Evolutionary conservation across 148 eudicot species (phyloP).

Genomic region (Polygonum aviculare): DNA sequence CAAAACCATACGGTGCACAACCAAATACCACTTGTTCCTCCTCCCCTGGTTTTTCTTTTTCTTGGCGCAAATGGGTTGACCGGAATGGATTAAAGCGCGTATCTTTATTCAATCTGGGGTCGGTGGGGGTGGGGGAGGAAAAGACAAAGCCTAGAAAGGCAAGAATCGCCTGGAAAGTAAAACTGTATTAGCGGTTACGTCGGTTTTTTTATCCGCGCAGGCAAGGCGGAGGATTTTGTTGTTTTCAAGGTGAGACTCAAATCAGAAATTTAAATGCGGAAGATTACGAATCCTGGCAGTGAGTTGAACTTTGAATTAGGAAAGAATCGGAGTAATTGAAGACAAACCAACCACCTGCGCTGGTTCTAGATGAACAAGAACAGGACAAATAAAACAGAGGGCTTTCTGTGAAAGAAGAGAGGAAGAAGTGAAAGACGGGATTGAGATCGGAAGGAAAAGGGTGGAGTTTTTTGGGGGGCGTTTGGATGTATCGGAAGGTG

Average conservation of each 20-base stretch:
- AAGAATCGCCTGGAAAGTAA: not conserved
- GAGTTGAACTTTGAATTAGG: no score
- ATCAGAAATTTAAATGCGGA: not conserved
- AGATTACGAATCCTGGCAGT: not conserved
- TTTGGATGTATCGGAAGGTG: not conserved
- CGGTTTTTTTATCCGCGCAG: not conserved
- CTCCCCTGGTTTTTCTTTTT: not conserved
- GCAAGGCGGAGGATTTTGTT: not conserved
- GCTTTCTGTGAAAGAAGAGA: not conserved
- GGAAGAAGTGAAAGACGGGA: not conserved
- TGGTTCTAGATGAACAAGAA: no score
- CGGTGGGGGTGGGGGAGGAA: not conserved
- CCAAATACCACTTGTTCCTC: not conserved
- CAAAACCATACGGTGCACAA: not conserved
- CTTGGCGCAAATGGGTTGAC: constrained; percentile 5
- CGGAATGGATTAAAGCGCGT: not conserved
- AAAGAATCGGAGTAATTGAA: not conserved
- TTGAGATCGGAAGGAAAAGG: not conserved
- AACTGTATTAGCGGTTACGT: not conserved
- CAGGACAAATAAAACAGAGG: not conserved
- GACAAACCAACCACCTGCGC: no score
- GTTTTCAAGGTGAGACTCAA: not conserved
- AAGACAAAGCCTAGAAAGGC: not conserved
- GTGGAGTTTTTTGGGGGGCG: not conserved
- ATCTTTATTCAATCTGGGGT: not conserved